phyloP scores from a whole-genome alignment of 805 yeast species.

The Cyberlindnera meyerae region DNA sequence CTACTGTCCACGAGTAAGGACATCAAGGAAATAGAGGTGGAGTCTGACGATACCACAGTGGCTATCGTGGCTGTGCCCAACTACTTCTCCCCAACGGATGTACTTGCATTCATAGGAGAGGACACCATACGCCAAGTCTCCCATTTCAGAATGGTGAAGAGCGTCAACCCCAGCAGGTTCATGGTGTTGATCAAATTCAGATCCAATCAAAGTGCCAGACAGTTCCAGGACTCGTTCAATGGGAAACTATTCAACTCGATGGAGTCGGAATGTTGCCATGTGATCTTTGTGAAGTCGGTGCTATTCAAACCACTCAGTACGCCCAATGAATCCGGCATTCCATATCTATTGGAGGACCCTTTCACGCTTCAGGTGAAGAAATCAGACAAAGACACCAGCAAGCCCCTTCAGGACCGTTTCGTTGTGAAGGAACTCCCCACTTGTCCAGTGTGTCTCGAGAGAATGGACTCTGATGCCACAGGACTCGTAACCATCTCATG shows the following conservation, averaged over 20 bases:
- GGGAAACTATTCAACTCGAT: slow-evolving; percentile 76
- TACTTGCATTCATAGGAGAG: slow-evolving; percentile 76
- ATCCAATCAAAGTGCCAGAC: slow-evolving; percentile 47
- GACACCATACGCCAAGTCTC: slow-evolving; percentile 48
- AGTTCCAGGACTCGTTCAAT: slow-evolving; percentile 60
- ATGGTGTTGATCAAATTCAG: slow-evolving; percentile 76
- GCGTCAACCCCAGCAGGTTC: slow-evolving; percentile 62
- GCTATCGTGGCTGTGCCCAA: slow-evolving; percentile 84
- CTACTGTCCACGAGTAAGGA: slow-evolving; percentile 14
- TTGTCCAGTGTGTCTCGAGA: slow-evolving; percentile 88
- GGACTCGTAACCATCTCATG: slow-evolving; percentile 87
- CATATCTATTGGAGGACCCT: slow-evolving; percentile 69
- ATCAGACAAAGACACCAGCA: slow-evolving; percentile 13
- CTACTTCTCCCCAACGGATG: slow-evolving; percentile 79
- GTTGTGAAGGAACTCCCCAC: slow-evolving; percentile 67
- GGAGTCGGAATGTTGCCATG: slow-evolving; percentile 86
- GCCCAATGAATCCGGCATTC: slow-evolving; percentile 38
- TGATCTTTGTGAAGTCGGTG: slow-evolving; percentile 52
- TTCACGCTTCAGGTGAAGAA: slow-evolving; percentile 41
- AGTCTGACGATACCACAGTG: slow-evolving; percentile 61
- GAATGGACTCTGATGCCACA: slow-evolving; percentile 75
- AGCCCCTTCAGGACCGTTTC: slow-evolving; percentile 15
- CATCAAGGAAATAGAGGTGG: slow-evolving; percentile 22
- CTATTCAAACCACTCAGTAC: slow-evolving; percentile 23
- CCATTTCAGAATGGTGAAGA: slow-evolving; percentile 68